These are phyloP conservation scores for Beauveria bassiana DNA, from an alignment of 2,329 filamentous ascomycete genomes.

Conservation along the genomic window DNA sequence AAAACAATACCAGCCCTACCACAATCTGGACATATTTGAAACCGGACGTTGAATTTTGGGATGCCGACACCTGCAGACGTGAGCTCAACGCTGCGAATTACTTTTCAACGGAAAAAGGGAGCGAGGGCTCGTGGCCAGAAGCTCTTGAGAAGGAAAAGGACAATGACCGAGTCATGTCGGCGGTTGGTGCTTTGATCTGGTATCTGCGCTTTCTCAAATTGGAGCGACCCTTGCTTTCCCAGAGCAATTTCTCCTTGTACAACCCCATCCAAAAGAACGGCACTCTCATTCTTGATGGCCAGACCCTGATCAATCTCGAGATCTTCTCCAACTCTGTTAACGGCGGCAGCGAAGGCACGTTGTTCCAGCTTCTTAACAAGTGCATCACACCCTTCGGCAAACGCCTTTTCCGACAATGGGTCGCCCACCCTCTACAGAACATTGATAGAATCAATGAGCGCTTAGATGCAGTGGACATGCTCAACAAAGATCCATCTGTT, in stretches of 20 bases:
- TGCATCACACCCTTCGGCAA: conserved; percentile 97
- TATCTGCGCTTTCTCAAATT: conserved; percentile 85
- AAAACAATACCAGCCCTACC: conserved; percentile 87
- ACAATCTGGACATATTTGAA: conserved; percentile 96
- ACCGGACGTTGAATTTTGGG: conserved; percentile 82
- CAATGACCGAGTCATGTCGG: conserved; percentile 81
- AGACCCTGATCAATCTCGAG: conserved; percentile 96
- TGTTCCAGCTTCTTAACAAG: conserved; percentile 85
- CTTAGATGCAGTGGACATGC: conserved; percentile 84
- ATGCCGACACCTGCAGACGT: conserved; percentile 69
- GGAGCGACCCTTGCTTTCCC: conserved; percentile 76
- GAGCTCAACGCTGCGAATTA: conserved; percentile 77
- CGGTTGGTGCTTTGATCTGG: conserved; percentile 79
- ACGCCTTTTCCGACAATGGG: conserved; percentile 91
- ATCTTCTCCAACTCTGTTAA: conserved; percentile 91
- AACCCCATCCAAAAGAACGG: conserved; percentile 86
- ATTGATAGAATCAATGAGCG: conserved; percentile 84
- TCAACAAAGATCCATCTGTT: conserved; percentile 74
- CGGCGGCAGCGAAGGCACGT: conserved; percentile 73
- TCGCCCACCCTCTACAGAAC: conserved; percentile 89
- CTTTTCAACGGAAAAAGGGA: conserved; percentile 53
- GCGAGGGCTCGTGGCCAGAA: conserved; percentile 66
- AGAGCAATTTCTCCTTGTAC: conserved; percentile 87
- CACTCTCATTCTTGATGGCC: conserved; percentile 86
- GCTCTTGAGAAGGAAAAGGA: conserved; percentile 63